A percentile compares a stretch with the other conserved stretches of the same genome.
Evolutionary conservation across 2,329 filamentous ascomycete species (phyloP).

Genomic region (Xylariaceae sp.): DNA sequence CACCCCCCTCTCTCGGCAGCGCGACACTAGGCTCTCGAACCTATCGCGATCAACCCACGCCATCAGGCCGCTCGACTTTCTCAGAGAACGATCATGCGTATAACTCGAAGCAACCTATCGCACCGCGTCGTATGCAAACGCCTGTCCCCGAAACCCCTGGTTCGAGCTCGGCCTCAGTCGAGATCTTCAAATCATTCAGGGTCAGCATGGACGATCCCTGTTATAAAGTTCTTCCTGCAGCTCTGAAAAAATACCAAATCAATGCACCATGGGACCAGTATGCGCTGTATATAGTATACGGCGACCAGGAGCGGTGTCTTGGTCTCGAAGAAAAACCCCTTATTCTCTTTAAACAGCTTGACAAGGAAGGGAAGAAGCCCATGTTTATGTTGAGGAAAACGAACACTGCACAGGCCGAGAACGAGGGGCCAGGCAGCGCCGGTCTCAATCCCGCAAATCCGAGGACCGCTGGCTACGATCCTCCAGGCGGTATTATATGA

Average conservation of each 20-base stretch:
- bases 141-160: conserved; percentile 59
- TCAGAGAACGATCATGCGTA: conserved; percentile 43
- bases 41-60: conserved; percentile 54
- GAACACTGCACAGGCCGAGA: conserved; percentile 48
- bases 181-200: conserved; percentile 98
- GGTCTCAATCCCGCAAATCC: conserved; percentile 41
- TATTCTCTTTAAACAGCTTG: conserved; percentile 94
- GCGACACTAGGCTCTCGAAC: conserved; percentile 56
- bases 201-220: conserved; percentile 98
- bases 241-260: conserved; percentile 97
- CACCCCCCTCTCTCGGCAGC: conserved; percentile 53
- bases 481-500: conserved; percentile 57
- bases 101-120: conserved; percentile 33
- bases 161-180: conserved; percentile 61
- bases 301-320: conserved; percentile 93
- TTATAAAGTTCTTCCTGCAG: conserved; percentile 92
- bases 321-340: conserved; percentile 89
- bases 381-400: conserved; percentile 95
- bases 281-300: conserved; percentile 95
- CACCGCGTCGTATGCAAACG: conserved; percentile 56
- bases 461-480: conserved; percentile 49
- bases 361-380: conserved; percentile 94
- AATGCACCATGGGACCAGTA: conserved; percentile 97
- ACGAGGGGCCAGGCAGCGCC: conserved; percentile 49
- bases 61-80: conserved; percentile 53